Evolutionary conservation across 257 asterid species (phyloP).

Genomic region (Solanum phureja): DNA sequence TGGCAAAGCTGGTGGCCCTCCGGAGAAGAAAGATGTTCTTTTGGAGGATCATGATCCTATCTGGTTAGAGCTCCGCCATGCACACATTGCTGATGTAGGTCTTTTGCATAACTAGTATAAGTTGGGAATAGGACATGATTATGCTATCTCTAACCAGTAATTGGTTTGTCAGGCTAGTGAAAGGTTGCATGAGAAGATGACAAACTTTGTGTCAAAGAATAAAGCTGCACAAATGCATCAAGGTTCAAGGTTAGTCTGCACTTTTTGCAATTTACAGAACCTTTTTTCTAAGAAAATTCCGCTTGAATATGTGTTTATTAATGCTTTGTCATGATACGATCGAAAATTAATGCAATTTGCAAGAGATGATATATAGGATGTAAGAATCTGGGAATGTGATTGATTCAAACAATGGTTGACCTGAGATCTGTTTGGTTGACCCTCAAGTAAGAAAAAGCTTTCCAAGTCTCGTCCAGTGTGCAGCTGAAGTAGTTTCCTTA

Average conservation of each 20-base stretch:
- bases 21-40: constrained; percentile 96
- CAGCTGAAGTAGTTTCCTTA: background rate
- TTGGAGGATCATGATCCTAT: constrained; percentile 98
- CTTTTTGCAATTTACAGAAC: background rate
- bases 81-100: constrained; percentile 98
- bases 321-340: background rate
- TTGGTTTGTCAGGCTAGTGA: constrained; percentile 73
- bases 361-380: background rate
- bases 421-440: background rate
- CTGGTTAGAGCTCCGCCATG: constrained; percentile 98
- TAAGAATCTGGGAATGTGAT: background rate
- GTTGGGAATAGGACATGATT: background rate
- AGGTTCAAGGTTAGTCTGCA: constrained; percentile 69
- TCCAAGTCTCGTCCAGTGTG: background rate
- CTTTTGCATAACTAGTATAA: background rate
- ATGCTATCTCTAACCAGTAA: constrained; percentile 14
- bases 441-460: background rate
- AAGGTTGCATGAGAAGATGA: constrained; percentile 94
- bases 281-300: background rate
- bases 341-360: background rate
- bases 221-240: constrained; percentile 95
- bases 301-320: background rate
- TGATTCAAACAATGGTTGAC: background rate
- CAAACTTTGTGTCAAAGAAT: constrained; percentile 78
- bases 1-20: constrained; percentile 63